A percentile compares a stretch with the other conserved stretches of the same genome.
Evolutionary conservation across 1,139 yeast species (phyloP).

Genomic region (Diutina sp.): DNA sequence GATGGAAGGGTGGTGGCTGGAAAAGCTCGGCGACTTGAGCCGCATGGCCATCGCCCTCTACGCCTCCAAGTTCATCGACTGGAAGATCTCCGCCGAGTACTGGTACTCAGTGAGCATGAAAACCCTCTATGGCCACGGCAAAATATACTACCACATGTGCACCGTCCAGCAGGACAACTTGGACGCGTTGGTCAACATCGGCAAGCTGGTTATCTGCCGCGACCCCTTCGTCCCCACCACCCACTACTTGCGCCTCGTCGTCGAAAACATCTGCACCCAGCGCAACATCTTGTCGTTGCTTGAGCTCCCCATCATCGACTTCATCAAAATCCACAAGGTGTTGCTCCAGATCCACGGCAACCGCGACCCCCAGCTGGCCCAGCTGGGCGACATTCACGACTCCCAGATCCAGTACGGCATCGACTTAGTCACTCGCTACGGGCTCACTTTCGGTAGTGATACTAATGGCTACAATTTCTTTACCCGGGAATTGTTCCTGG

Average conservation of each 20-base stretch:
- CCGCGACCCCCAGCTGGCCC: background rate
- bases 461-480: slow-evolving; percentile 57
- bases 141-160: slow-evolving; percentile 70
- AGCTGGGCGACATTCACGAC: slow-evolving; percentile 19
- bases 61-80: slow-evolving; percentile 64
- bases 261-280: slow-evolving; percentile 66
- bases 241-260: slow-evolving; percentile 62
- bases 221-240: slow-evolving; percentile 77
- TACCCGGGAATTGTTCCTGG: slow-evolving; percentile 32
- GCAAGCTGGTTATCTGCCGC: slow-evolving; percentile 64
- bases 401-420: slow-evolving; percentile 40
- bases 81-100: slow-evolving; percentile 68
- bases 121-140: slow-evolving; percentile 67
- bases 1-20: slow-evolving; percentile 68
- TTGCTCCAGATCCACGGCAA: slow-evolving; percentile 26
- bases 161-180: slow-evolving; percentile 72
- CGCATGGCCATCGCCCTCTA: slow-evolving; percentile 77
- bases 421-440: slow-evolving; percentile 54
- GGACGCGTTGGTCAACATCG: slow-evolving; percentile 67
- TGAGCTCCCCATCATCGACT: slow-evolving; percentile 52
- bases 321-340: slow-evolving; percentile 53
- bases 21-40: slow-evolving; percentile 65
- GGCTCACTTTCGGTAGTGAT: slow-evolving; percentile 60
- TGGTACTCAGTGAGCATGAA: slow-evolving; percentile 67
- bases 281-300: slow-evolving; percentile 46